Percentiles rank a stretch among this genome's conserved stretches.
Conservation (phyloP, 352 stramenopile genomes). For the Elongisporangium anandrum region DNA sequence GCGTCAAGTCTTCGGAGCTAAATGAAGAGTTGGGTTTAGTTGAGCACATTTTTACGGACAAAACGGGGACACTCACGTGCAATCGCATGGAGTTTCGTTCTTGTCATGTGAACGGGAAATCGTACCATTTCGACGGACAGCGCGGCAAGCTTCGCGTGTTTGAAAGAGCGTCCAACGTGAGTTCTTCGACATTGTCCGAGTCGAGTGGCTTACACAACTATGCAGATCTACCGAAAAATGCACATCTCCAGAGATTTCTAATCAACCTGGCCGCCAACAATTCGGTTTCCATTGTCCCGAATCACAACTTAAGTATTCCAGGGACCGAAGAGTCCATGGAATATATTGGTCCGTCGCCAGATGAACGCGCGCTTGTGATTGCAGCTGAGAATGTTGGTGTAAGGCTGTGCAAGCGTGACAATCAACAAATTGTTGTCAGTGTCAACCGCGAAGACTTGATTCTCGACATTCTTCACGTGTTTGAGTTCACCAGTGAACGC, state of each 20-base stretch:
- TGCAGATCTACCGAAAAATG: constrained; percentile 9
- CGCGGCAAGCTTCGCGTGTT: constrained; percentile 19
- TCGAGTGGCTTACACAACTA: constrained; percentile 3
- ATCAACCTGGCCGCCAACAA: constrained; percentile 64
- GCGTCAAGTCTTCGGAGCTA: constrained; percentile 81
- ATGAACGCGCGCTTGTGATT: constrained; percentile 66
- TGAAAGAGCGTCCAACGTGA: constrained; percentile 8
- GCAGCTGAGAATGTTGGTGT: constrained; percentile 45
- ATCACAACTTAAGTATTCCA: constrained; percentile 1
- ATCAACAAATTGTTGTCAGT: constrained; percentile 21
- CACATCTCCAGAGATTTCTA: constrained; percentile 32
- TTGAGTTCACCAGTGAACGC: constrained; percentile 61
- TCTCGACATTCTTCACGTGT: constrained; percentile 48
- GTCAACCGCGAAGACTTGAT: constrained; percentile 21
- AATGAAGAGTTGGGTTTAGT: constrained; percentile 93
- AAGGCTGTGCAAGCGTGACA: constrained; percentile 26
- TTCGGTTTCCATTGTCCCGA: constrained; percentile 30
- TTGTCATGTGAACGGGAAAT: constrained; percentile 86
- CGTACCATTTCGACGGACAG: constrained; percentile 32
- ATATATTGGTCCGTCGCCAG: constrained; percentile 78
- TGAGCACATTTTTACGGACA: constrained; percentile 96
- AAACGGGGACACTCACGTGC: constrained; percentile 91
- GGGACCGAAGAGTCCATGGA: constrained; percentile 11
- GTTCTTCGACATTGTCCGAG: constrained; percentile 5
- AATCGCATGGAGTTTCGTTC: constrained; percentile 94